These are phyloP conservation scores for Alternaria longipes DNA, from an alignment of 2,329 filamentous ascomycete genomes.

Conservation along the genomic window DNA sequence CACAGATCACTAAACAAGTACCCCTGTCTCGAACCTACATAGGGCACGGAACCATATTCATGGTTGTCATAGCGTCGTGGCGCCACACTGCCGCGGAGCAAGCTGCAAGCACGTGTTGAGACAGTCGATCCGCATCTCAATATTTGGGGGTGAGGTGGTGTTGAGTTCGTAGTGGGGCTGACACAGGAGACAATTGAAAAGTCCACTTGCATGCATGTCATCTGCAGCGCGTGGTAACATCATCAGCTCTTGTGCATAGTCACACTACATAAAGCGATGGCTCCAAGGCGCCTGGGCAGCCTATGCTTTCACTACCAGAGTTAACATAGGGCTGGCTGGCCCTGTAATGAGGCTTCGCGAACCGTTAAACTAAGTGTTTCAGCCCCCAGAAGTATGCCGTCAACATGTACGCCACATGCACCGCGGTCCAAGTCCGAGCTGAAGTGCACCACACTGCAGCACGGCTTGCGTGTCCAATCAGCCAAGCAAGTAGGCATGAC, in stretches of 20 bases:
- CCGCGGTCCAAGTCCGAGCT: background rate
- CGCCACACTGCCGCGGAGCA: background rate
- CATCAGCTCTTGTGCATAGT: background rate
- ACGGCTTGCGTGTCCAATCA: constrained; percentile 3
- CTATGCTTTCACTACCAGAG: background rate
- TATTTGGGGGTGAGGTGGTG: background rate
- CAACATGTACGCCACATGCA: constrained; percentile 7
- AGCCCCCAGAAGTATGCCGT: background rate
- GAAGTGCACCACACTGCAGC: background rate
- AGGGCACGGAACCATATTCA: background rate
- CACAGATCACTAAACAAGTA: background rate
- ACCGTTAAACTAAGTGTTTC: constrained; percentile 4
- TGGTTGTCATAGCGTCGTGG: background rate
- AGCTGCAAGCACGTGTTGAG: background rate
- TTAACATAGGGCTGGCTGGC: constrained; percentile 1
- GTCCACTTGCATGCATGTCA: background rate
- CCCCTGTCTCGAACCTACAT: constrained; percentile 1
- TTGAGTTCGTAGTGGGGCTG: background rate
- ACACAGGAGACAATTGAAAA: background rate
- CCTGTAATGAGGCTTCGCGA: background rate
- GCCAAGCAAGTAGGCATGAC: background rate
- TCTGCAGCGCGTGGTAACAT: background rate
- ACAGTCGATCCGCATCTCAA: background rate
- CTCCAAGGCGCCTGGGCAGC: background rate
- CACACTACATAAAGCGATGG: background rate